Evolutionary conservation across 257 asterid species (phyloP).

Genomic region (Solanum ossicruentum): DNA sequence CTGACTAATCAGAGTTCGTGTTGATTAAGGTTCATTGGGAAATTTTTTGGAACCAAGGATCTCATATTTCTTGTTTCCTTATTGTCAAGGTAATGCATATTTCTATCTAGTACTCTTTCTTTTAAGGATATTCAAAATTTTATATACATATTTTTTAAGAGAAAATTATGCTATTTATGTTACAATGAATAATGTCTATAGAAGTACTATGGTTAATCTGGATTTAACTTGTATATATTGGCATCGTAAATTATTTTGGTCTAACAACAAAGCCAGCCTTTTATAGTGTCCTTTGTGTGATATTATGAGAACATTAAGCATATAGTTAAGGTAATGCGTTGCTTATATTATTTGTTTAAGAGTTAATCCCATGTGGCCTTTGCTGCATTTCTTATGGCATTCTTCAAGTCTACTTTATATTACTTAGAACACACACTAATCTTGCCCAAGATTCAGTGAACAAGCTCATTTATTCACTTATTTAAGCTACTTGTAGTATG

Average conservation of each 20-base stretch:
- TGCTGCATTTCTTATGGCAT: slow-evolving; percentile 48
- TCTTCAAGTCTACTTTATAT: slow-evolving; percentile 30
- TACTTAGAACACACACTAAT: slow-evolving; percentile 18
- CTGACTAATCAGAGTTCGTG: too few species aligned
- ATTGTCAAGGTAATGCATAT: background rate
- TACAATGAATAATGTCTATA: background rate
- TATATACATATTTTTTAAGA: background rate
- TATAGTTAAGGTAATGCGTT: slow-evolving; percentile 27
- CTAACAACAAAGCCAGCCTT: slow-evolving; percentile 19
- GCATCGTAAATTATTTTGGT: background rate
- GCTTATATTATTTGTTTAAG: background rate
- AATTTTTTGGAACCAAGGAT: too few species aligned
- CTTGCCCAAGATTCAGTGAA: slow-evolving; percentile 1
- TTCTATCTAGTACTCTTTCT: background rate
- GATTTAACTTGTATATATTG: background rate
- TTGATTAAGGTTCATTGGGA: too few species aligned
- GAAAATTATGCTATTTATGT: background rate
- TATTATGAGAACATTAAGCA: slow-evolving; percentile 8
- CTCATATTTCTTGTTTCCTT: background rate
- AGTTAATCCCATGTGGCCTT: slow-evolving; percentile 69
- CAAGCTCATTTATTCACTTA: background rate
- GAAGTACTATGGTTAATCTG: background rate
- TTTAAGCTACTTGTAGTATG: background rate
- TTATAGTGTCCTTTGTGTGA: slow-evolving; percentile 3
- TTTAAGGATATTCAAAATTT: background rate